phyloP scores from a whole-genome alignment of 768 basidiomycete species.

The Leucosporidium scottii region DNA sequence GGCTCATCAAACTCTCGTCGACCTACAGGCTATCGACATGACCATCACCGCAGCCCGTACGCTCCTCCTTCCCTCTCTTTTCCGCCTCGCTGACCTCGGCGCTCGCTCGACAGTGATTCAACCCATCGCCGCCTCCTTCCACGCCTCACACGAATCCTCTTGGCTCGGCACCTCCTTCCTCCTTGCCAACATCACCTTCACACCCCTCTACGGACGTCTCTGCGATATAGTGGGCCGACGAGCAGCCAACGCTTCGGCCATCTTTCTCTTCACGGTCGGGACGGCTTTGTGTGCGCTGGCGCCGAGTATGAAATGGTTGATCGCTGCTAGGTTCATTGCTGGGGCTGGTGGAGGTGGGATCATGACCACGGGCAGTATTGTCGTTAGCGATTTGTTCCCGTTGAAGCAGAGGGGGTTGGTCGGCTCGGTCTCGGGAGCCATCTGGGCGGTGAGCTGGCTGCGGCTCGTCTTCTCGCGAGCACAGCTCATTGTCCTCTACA shows the following conservation, averaged over 20 bases:
- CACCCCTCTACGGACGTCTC: slow-evolving; percentile 40
- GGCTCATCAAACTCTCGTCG: too few relatives aligned
- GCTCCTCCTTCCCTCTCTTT: too few relatives aligned
- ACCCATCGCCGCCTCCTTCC: slow-evolving; percentile 14
- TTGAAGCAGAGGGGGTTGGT: slow-evolving; percentile 79
- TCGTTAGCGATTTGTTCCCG: slow-evolving; percentile 78
- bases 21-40: background rate
- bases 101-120: background rate
- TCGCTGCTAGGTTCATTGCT: slow-evolving; percentile 59
- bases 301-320: slow-evolving; percentile 72
- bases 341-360: slow-evolving; percentile 10
- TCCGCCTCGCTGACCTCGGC: too few relatives aligned
- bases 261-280: slow-evolving; percentile 75
- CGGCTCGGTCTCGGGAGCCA: slow-evolving; percentile 60
- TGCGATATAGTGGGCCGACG: slow-evolving; percentile 51
- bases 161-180: slow-evolving; percentile 60
- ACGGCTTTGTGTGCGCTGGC: slow-evolving; percentile 74
- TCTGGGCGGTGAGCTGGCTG: slow-evolving; percentile 53
- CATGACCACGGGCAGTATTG: slow-evolving; percentile 44
- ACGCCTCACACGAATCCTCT: slow-evolving; percentile 2
- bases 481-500: background rate
- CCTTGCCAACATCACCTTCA: slow-evolving; percentile 32
- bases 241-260: slow-evolving; percentile 75
- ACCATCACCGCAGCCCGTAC: background rate
- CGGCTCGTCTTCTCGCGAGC: background rate